Percentiles rank a stretch among this genome's conserved stretches.
These are phyloP conservation scores for Pseudogymnoascus verrucosus DNA, from an alignment of 2,329 filamentous ascomycete genomes.

Conservation along the genomic window DNA sequence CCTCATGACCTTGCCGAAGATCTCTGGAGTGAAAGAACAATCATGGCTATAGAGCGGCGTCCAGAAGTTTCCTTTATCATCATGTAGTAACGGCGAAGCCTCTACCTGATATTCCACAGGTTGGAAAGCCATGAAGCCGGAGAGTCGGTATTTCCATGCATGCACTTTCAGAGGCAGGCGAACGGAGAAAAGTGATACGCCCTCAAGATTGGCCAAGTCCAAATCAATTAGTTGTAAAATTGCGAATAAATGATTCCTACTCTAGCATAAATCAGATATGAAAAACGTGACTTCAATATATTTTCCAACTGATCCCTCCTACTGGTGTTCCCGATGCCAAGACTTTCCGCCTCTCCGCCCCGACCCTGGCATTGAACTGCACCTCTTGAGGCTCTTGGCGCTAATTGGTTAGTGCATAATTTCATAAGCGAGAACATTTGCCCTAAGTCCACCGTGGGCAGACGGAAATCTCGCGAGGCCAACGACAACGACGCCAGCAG, in stretches of 20 bases:
- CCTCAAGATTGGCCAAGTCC: neutral
- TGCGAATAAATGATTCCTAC: neutral
- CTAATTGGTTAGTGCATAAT: slow-evolving; percentile 8
- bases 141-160: neutral
- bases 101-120: slow-evolving; percentile 30
- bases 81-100: slow-evolving; percentile 29
- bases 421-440: slow-evolving; percentile 9
- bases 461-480: slow-evolving; percentile 8
- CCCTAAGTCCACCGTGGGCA: slow-evolving; percentile 8
- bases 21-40: slow-evolving; percentile 54
- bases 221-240: neutral
- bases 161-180: neutral
- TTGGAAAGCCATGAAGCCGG: slow-evolving; percentile 28
- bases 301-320: neutral
- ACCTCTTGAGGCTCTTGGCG: slow-evolving; percentile 7
- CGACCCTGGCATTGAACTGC: neutral
- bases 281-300: neutral
- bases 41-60: slow-evolving; percentile 44
- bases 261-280: neutral
- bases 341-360: neutral
- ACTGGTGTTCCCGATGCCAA: neutral
- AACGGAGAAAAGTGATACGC: neutral
- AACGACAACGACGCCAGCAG: slow-evolving; percentile 8
- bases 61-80: slow-evolving; percentile 37
- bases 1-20: slow-evolving; percentile 61